phyloP scores from a whole-genome alignment of 2,329 filamentous ascomycete species.

The Xylaria sp. region DNA sequence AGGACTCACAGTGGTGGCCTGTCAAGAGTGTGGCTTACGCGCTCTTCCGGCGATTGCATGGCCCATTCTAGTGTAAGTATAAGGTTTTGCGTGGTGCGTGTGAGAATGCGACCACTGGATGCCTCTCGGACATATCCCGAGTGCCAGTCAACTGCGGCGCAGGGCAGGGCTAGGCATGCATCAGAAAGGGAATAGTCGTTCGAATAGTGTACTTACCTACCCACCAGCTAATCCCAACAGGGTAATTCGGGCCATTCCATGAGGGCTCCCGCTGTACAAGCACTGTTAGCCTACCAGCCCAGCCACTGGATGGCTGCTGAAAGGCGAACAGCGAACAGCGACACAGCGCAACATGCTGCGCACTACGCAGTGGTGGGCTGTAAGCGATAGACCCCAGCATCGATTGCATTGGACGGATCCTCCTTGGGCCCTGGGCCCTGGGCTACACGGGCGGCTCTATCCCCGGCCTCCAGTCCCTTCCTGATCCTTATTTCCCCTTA shows the following conservation, averaged over 20 bases:
- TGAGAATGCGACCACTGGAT: constrained; percentile 3
- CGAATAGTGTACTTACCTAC: neutral
- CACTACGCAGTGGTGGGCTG: neutral
- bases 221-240: neutral
- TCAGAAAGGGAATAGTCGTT: constrained; percentile 4
- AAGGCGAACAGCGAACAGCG: too few relatives aligned
- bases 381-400: neutral
- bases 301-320: neutral
- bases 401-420: neutral
- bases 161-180: neutral
- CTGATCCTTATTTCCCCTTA: neutral
- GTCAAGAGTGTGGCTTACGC: constrained; percentile 16
- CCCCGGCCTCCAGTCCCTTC: constrained; percentile 10
- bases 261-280: neutral
- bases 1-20: neutral
- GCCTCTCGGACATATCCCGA: constrained; percentile 18
- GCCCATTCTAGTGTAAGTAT: too few relatives aligned
- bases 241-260: neutral
- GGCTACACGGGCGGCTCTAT: neutral
- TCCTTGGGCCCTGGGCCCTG: neutral
- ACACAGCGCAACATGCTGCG: too few relatives aligned
- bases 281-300: neutral
- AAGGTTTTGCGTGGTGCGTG: too few relatives aligned
- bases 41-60: too few relatives aligned
- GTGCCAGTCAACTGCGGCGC: neutral